A percentile compares a stretch with the other conserved stretches of the same genome.
These are phyloP conservation scores for Hypsizygus ulmarius DNA, from an alignment of 1,284 basidiomycete species.

Conservation along the genomic window DNA sequence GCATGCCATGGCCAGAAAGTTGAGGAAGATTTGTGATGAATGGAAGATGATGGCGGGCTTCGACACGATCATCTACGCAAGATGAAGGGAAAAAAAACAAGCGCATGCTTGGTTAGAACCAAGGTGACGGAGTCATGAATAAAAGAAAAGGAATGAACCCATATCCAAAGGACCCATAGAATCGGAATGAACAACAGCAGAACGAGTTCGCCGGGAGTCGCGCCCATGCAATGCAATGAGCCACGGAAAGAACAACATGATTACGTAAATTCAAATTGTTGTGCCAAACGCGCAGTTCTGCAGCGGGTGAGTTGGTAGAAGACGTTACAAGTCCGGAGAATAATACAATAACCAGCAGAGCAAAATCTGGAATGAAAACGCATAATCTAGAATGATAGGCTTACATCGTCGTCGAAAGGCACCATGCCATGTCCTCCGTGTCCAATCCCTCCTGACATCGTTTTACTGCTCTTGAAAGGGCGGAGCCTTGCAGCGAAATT, in stretches of 20 bases:
- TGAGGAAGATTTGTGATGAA: constrained; percentile 79
- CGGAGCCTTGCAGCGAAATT: constrained; percentile 37
- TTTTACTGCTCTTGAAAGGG: constrained; percentile 34
- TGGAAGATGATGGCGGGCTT: constrained; percentile 77
- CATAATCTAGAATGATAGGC: constrained; percentile 26
- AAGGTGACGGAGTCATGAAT: constrained; percentile 12
- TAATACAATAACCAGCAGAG: constrained; percentile 14
- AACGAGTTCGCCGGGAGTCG: constrained; percentile 39
- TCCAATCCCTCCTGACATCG: constrained; percentile 51
- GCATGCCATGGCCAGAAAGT: constrained; percentile 85
- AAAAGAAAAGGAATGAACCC: constrained; percentile 44
- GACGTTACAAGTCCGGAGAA: constrained; percentile 17
- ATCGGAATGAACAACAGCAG: constrained; percentile 62
- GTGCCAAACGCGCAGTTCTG: constrained; percentile 4
- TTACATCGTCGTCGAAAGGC: constrained; percentile 69
- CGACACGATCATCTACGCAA: constrained; percentile 74
- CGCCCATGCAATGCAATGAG: constrained; percentile 42
- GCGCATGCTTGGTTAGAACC: constrained; percentile 13
- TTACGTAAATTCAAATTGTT: constrained; percentile 52
- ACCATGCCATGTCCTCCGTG: constrained; percentile 51
- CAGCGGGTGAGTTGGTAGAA: constrained; percentile 5
- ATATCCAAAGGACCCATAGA: constrained; percentile 61
- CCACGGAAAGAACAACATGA: constrained; percentile 39
- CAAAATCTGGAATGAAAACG: constrained; percentile 9
- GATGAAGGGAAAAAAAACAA: constrained; percentile 1